phyloP scores from a whole-genome alignment of 768 basidiomycete species.

The Austroboletus festivus region DNA sequence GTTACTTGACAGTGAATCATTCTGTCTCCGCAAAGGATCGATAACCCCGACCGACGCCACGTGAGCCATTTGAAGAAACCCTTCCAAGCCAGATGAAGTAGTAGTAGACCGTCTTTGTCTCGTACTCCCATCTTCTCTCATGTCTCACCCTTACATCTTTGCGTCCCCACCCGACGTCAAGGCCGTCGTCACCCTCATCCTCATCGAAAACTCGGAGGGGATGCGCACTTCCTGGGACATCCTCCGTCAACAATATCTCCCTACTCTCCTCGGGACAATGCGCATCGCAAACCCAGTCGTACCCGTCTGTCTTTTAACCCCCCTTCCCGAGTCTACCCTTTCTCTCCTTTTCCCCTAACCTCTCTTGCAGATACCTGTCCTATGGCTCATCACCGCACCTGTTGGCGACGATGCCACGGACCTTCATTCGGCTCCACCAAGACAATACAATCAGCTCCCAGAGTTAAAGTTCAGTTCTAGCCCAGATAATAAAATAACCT shows the following conservation, averaged over 20 bases:
- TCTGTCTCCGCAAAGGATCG: slow-evolving; percentile 12
- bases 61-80: slow-evolving; percentile 9
- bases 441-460: slow-evolving; percentile 40
- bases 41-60: slow-evolving; percentile 23
- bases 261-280: slow-evolving; percentile 41
- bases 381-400: slow-evolving; percentile 47
- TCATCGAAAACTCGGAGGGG: slow-evolving; percentile 54
- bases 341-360: slow-evolving; percentile 4
- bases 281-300: slow-evolving; percentile 36
- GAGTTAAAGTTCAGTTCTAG: slow-evolving; percentile 43
- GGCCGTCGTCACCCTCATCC: slow-evolving; percentile 39
- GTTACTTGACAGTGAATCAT: not conserved
- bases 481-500: slow-evolving; percentile 44
- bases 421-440: slow-evolving; percentile 28
- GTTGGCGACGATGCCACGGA: slow-evolving; percentile 27
- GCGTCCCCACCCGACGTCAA: slow-evolving; percentile 11
- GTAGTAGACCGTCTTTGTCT: no score
- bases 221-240: slow-evolving; percentile 47
- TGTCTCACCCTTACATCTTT: slow-evolving; percentile 20
- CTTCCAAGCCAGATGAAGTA: slow-evolving; percentile 1
- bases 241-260: slow-evolving; percentile 46
- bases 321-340: no score
- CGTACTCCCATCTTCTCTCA: not conserved
- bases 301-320: slow-evolving; percentile 35
- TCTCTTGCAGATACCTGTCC: slow-evolving; percentile 31